phyloP scores from a whole-genome alignment of 2,329 filamentous ascomycete genomes.

The Exophiala oligosperma region DNA sequence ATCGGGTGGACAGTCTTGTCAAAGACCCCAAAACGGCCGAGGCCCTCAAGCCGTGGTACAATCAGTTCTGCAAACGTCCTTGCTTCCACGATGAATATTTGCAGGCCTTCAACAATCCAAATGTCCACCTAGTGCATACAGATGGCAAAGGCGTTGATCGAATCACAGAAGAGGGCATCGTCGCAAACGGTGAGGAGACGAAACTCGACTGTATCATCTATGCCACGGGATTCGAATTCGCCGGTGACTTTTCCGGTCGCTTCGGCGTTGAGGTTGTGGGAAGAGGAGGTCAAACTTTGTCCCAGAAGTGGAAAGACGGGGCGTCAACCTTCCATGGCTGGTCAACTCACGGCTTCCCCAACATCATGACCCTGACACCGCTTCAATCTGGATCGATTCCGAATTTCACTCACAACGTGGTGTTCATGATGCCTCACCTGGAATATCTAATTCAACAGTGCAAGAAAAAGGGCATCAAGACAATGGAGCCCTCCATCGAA shows the following conservation, averaged over 20 bases:
- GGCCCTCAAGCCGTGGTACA: slow-evolving; percentile 60
- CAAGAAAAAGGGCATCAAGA: slow-evolving; percentile 1
- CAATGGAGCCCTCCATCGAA: slow-evolving; percentile 6
- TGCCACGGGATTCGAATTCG: slow-evolving; percentile 44
- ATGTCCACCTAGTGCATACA: slow-evolving; percentile 63
- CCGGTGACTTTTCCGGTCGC: neutral
- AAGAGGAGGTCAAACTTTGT: slow-evolving; percentile 22
- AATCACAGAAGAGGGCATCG: slow-evolving; percentile 48
- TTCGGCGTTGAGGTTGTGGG: slow-evolving; percentile 28
- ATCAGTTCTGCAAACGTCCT: slow-evolving; percentile 63
- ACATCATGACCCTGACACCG: slow-evolving; percentile 4
- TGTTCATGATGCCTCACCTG: neutral
- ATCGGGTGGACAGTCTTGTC: slow-evolving; percentile 52
- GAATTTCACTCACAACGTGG: slow-evolving; percentile 5
- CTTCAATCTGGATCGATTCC: slow-evolving; percentile 1
- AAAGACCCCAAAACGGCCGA: slow-evolving; percentile 52
- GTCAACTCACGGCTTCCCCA: slow-evolving; percentile 9
- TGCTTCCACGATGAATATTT: slow-evolving; percentile 63
- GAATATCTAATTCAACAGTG: neutral
- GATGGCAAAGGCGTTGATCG: slow-evolving; percentile 52
- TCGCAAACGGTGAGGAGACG: slow-evolving; percentile 51
- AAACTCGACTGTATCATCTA: slow-evolving; percentile 49
- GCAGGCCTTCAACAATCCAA: slow-evolving; percentile 56
- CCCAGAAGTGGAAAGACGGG: slow-evolving; percentile 29
- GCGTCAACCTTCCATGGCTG: slow-evolving; percentile 7